phyloP scores from a whole-genome alignment of 768 basidiomycete genomes.

The Boletus fagicola region DNA sequence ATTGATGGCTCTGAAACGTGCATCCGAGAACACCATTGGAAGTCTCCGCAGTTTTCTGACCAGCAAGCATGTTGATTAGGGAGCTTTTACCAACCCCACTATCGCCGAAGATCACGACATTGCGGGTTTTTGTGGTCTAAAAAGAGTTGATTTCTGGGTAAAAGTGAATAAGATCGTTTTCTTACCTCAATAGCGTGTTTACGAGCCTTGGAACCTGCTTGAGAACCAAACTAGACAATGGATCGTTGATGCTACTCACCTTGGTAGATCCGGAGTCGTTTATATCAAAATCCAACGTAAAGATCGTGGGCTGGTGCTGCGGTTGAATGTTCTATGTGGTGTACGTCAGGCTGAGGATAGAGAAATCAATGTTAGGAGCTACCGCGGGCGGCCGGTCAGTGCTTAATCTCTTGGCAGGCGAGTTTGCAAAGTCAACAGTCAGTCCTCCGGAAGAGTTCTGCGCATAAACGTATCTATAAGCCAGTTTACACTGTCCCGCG shows the following conservation, averaged over 20 bases:
- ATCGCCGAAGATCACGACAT: constrained; percentile 45
- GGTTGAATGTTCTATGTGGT: constrained; percentile 1
- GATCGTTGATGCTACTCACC: constrained; percentile 7
- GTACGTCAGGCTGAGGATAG: neutral
- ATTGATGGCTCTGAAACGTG: constrained; percentile 34
- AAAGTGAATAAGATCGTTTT: neutral
- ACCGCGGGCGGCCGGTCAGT: constrained; percentile 2
- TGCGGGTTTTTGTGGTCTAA: constrained; percentile 18
- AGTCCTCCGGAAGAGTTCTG: constrained; percentile 5
- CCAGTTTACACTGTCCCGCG: neutral
- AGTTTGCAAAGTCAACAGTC: neutral
- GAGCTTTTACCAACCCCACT: constrained; percentile 44
- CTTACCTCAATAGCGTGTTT: constrained; percentile 11
- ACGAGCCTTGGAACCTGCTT: neutral
- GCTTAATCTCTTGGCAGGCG: neutral
- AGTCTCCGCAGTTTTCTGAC: constrained; percentile 27
- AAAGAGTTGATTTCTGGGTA: neutral
- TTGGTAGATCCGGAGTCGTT: neutral
- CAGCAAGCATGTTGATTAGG: constrained; percentile 42
- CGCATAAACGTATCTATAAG: constrained; percentile 2
- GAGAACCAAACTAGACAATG: neutral
- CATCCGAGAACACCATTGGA: constrained; percentile 35
- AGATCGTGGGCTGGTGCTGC: constrained; percentile 12
- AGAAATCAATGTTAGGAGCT: neutral
- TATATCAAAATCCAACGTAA: neutral